Evolutionary conservation across 1,139 yeast genomes (phyloP).

Genomic region (Debaryomycetaceae sp.): DNA sequence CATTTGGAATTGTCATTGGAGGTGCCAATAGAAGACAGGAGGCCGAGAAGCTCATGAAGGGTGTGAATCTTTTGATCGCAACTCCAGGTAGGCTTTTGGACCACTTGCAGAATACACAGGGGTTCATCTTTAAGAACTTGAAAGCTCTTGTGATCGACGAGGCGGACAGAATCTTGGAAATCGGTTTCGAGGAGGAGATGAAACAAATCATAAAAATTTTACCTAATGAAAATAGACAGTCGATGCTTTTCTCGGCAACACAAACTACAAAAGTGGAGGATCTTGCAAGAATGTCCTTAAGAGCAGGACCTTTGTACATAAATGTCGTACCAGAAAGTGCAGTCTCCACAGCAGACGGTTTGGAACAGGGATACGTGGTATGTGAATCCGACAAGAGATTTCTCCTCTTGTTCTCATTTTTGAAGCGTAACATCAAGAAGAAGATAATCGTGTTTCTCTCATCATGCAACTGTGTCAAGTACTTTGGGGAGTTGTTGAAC

Average conservation of each 20-base stretch:
- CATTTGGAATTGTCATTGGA: slow-evolving; percentile 95
- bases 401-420: slow-evolving; percentile 81
- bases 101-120: slow-evolving; percentile 92
- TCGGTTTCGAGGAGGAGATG: slow-evolving; percentile 99
- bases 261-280: slow-evolving; percentile 99
- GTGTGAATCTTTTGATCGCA: slow-evolving; percentile 90
- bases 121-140: slow-evolving; percentile 90
- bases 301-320: slow-evolving; percentile 93
- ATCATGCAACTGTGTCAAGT: slow-evolving; percentile 95
- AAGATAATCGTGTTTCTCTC: slow-evolving; percentile 91
- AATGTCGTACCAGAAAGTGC: slow-evolving; percentile 85
- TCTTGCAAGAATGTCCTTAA: slow-evolving; percentile 90
- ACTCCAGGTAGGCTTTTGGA: slow-evolving; percentile 97
- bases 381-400: slow-evolving; percentile 96
- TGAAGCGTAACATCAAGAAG: slow-evolving; percentile 87
- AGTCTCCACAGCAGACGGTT: slow-evolving; percentile 90
- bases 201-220: slow-evolving; percentile 89
- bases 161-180: slow-evolving; percentile 94
- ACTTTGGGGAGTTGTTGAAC: slow-evolving; percentile 89
- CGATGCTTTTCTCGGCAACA: slow-evolving; percentile 97
- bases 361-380: slow-evolving; percentile 97
- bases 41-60: slow-evolving; percentile 89
- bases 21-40: slow-evolving; percentile 98
- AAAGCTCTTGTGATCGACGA: slow-evolving; percentile 94
- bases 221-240: slow-evolving; percentile 92